Base-by-base conservation (phyloP, 1,284 basidiomycete genomes). In the Papiliotrema laurentii region DNA sequence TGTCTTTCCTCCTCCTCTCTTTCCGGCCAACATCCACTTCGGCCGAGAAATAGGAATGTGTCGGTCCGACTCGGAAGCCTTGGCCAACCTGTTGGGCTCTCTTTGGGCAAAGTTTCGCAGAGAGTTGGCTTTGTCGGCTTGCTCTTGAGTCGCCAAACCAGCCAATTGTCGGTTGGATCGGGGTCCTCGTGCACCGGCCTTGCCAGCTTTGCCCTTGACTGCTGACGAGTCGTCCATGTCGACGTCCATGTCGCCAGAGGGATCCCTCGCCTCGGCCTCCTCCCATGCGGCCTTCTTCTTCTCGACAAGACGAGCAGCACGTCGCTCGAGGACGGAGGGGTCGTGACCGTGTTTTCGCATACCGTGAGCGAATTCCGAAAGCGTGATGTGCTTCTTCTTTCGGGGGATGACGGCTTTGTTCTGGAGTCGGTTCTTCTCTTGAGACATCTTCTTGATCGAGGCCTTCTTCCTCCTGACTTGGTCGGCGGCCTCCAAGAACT, bases 301-400 rank as follows among this genome's bases (percentile, higher is more conserved):
- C 36, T 52, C 68, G 42, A 72, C 87, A 43, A 97, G 75, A 63
- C 86, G 79, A 65, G 82, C 81, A 1, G 93, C 96, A 28, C 94
- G 84, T 59, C 87, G 88, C 69, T 92, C 83, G 62, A 99, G 85
- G 47, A 82, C 81, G 58, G 84, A 85, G 5, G 94, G 88, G 71
- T 99, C 89, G 58, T 91, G 81, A 0, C 96, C 94, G 10, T 88
- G 87, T 62, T 84, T 83, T 30, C 86, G 88, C 73, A 98, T 77
- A 64, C 83, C 84, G 11, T 80, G 75, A 34, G 87, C 84, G 68
- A 98, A 83, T 69, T 97, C 89, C 43, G 82, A 80, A 31, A 98
- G 77, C n/a, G 89, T 90, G 48, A 90, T 84, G 54, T 89, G 79
- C 50, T 86, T 85, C 24, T 86, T 86, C 45, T 90, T 93, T 47